Base-by-base conservation (phyloP, 2,329 filamentous ascomycete genomes). In the Orbilia oligospora region DNA sequence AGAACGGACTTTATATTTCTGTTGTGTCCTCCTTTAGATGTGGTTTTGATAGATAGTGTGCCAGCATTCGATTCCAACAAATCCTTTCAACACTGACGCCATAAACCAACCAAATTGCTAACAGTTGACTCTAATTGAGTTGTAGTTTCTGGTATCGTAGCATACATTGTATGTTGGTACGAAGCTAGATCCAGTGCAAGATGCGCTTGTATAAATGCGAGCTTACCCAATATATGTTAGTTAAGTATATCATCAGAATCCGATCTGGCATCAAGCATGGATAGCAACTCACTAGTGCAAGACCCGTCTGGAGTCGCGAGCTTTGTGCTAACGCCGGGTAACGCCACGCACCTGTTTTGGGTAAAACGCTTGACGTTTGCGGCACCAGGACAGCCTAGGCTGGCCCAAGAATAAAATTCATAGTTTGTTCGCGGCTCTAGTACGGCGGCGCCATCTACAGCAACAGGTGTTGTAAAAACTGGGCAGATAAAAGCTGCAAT, bases 111-210 rank as follows among this genome's bases (percentile, higher is more conserved):
- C 61, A 16, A 64, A 48, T 64, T 10, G 16, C 51, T 36, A 70
- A 41, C 67, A 63, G 55, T 61, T 63, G 44, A 71, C 68, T 64
- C 44, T 71, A 41, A 71, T 64, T 20, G 69, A 72, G 49, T 72
- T 72, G 38, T 72, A 72, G 24, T 66, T 72, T 56, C 69, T 55
- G 24, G 69, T 72, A 66, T 72, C 69, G 56, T 72, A 72, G 49
- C 69, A 71, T 36, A 24, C n/a, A 46, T 63, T 30, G 44, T 53
- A 63, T 3, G 44, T 22, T 41, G 55, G 44, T 8, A 53, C 27
- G 46, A 71, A 64, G 68, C 44, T 71, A 33, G 27, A 53, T 71
- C 68, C 68, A 44, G 55, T 5, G 48, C 68, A 71, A 44, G 41
- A 51, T 33, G 68, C 55, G 55, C 46, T 63, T 53, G 41, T 63